A percentile compares a stretch with the other conserved stretches of the same genome.
Conservation (phyloP, 176 grass and related monocot species). For the Otatea glauca region DNA sequence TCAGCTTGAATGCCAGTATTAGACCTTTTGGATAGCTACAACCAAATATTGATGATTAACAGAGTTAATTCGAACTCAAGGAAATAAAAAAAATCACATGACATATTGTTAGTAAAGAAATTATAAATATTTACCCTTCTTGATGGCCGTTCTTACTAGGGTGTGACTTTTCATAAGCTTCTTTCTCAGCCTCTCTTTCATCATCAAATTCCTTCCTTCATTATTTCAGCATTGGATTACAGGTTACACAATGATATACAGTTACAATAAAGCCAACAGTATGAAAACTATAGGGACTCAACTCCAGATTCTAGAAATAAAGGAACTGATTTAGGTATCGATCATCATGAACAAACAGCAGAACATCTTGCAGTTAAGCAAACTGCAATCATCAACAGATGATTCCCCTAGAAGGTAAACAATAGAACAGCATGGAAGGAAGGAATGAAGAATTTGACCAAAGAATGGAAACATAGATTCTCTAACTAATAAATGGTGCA, state of each 20-base stretch:
- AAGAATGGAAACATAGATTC: constrained; percentile 12
- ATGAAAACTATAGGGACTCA: constrained; percentile 4
- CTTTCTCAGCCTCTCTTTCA: constrained; percentile 64
- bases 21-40: constrained; percentile 85
- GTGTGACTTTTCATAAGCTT: constrained; percentile 51
- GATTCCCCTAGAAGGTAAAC: constrained; percentile 11
- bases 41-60: constrained; percentile 37
- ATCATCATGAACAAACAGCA: constrained; percentile 28
- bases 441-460: not conserved
- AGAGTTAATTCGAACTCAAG: constrained; percentile 28
- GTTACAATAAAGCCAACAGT: constrained; percentile 17
- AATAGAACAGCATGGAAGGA: constrained; percentile 19
- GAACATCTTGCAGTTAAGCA: not conserved
- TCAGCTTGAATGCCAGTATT: constrained; percentile 85
- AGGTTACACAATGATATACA: constrained; percentile 21
- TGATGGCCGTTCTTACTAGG: constrained; percentile 46
- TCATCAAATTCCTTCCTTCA: constrained; percentile 92
- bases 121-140: constrained; percentile 60
- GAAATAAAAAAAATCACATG: not conserved
- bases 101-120: constrained; percentile 26
- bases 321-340: not conserved
- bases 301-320: constrained; percentile 36
- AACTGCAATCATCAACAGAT: not conserved
- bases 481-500: constrained; percentile 2
- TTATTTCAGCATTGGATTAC: constrained; percentile 42